phyloP scores from a whole-genome alignment of 2,329 filamentous ascomycete genomes.

The Teratosphaeria nubilosa region DNA sequence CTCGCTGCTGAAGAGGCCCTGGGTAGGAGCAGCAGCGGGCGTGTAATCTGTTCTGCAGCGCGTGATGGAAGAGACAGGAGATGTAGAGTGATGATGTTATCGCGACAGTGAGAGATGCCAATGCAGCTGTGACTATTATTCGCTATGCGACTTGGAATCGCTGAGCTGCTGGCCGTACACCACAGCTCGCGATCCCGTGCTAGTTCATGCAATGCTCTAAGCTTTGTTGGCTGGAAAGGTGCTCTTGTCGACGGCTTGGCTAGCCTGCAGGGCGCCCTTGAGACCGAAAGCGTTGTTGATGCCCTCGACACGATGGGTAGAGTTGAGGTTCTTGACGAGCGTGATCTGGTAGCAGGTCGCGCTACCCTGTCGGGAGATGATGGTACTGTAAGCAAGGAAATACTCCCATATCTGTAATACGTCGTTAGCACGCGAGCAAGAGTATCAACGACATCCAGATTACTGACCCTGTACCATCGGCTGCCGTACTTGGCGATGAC shows the following conservation, averaged over 20 bases:
- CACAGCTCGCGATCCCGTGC: background rate
- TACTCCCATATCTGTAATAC: constrained; percentile 68
- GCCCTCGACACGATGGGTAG: constrained; percentile 70
- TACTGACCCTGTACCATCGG: constrained; percentile 83
- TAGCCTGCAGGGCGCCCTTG: constrained; percentile 50
- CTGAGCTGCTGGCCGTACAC: background rate
- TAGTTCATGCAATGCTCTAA: background rate
- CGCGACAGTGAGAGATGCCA: background rate
- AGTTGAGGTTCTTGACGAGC: constrained; percentile 83
- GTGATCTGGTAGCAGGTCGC: constrained; percentile 83
- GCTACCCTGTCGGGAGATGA: constrained; percentile 70
- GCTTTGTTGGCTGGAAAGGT: constrained; percentile 21
- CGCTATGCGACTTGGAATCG: background rate
- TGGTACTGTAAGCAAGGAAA: constrained; percentile 79
- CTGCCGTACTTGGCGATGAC: constrained; percentile 90
- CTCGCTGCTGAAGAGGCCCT: background rate
- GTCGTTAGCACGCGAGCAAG: background rate
- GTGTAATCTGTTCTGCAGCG: background rate
- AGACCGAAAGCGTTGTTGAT: constrained; percentile 60
- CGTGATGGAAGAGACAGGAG: background rate
- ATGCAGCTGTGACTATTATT: background rate
- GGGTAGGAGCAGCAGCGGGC: background rate
- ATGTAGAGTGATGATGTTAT: background rate
- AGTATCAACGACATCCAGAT: background rate
- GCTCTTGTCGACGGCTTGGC: constrained; percentile 27